phyloP scores from a whole-genome alignment of 2,329 filamentous ascomycete species.

The Ceratocystiopsis minuta region DNA sequence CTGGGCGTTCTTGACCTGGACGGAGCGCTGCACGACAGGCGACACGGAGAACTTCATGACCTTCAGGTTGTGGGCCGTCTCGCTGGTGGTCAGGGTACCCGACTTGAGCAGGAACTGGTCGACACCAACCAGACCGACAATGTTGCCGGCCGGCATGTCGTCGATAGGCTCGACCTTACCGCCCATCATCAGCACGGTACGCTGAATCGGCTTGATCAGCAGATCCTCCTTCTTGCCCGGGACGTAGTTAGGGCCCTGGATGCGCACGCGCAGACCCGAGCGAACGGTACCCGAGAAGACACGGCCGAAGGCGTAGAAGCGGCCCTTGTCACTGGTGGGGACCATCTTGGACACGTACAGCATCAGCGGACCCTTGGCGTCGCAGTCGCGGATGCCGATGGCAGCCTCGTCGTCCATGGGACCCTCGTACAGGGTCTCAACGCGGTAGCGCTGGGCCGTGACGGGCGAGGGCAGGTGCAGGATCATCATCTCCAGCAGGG shows the following conservation, averaged over 20 bases:
- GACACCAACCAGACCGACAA: slow-evolving; percentile 96
- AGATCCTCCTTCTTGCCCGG: slow-evolving; percentile 98
- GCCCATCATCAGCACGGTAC: slow-evolving; percentile 99
- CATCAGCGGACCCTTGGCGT: slow-evolving; percentile 97
- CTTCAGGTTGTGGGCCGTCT: slow-evolving; percentile 99
- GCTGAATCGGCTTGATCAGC: slow-evolving; percentile 98
- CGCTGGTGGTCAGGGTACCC: slow-evolving; percentile 92
- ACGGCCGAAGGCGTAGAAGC: slow-evolving; percentile 99
- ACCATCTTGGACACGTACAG: slow-evolving; percentile 99
- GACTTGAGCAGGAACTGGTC: slow-evolving; percentile 99
- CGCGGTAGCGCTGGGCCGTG: slow-evolving; percentile 94
- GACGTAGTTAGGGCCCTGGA: slow-evolving; percentile 97
- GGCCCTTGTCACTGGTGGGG: slow-evolving; percentile 96
- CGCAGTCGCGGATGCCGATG: slow-evolving; percentile 96
- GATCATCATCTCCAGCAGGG: slow-evolving; percentile 99
- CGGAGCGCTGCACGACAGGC: slow-evolving; percentile 93
- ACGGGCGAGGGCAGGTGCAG: slow-evolving; percentile 93
- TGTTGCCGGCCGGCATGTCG: slow-evolving; percentile 98
- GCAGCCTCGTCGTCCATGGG: slow-evolving; percentile 79
- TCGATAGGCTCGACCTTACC: slow-evolving; percentile 95
- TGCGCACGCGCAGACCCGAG: slow-evolving; percentile 98
- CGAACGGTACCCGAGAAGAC: slow-evolving; percentile 97
- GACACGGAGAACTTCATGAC: slow-evolving; percentile 99
- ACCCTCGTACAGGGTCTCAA: slow-evolving; percentile 97
- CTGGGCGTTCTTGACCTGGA: slow-evolving; percentile 99